Percentiles rank a stretch among this genome's conserved stretches.
phyloP scores from a whole-genome alignment of 2,329 filamentous ascomycete species.

The Microsporum canis region DNA sequence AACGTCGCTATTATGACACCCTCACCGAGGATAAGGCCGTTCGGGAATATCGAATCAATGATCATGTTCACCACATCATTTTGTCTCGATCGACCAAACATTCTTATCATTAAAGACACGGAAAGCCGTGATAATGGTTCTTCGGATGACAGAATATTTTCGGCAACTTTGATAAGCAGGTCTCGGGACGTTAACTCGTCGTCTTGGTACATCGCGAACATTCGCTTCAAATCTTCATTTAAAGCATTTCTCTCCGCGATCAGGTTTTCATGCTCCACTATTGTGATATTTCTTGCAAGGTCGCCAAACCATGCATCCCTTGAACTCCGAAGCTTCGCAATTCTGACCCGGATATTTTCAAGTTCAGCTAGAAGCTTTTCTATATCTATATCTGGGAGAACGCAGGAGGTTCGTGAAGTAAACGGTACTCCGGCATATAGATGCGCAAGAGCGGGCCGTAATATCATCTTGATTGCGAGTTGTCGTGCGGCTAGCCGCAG shows the following conservation, averaged over 20 bases:
- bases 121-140: conserved; percentile 28
- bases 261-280: conserved; percentile 16
- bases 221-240: conserved; percentile 20
- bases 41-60: conserved; percentile 28
- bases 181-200: conserved; percentile 26
- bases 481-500: conserved; percentile 30
- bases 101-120: conserved; percentile 26
- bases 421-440: conserved; percentile 24
- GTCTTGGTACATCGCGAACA: conserved; percentile 22
- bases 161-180: conserved; percentile 26
- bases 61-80: conserved; percentile 32
- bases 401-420: conserved; percentile 15
- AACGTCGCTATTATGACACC: conserved; percentile 29
- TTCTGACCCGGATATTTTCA: conserved; percentile 23
- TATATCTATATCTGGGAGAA: conserved; percentile 22
- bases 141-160: conserved; percentile 25
- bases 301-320: conserved; percentile 23
- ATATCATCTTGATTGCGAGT: conserved; percentile 29
- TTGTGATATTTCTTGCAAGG: conserved; percentile 21
- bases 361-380: conserved; percentile 26
- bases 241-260: conserved; percentile 23
- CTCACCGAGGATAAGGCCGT: conserved; percentile 27
- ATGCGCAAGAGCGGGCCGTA: conserved; percentile 31
- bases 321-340: conserved; percentile 22
- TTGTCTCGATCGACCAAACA: conserved; percentile 29